Evolutionary conservation across 139 green algal species (phyloP).

Genomic region (Closterium sp.): DNA sequence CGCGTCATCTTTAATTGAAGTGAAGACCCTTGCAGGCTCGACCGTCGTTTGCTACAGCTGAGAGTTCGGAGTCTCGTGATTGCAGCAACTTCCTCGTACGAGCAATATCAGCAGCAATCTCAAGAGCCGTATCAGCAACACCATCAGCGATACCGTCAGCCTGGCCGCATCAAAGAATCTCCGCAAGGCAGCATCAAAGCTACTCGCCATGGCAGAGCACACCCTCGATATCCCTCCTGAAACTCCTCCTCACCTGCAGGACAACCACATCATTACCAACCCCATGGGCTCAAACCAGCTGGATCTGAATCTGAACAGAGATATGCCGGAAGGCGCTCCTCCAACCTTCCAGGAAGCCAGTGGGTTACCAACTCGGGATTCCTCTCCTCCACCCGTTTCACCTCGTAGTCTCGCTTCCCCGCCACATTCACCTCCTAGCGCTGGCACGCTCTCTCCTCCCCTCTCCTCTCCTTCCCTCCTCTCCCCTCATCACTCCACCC

Average conservation of each 20-base stretch:
- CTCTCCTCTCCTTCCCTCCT: neutral
- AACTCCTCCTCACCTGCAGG: neutral
- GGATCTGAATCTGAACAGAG: neutral
- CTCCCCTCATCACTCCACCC: neutral
- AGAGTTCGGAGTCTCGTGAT: neutral
- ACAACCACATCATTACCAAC: neutral
- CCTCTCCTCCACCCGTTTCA: neutral
- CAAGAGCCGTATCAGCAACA: neutral
- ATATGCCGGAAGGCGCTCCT: neutral
- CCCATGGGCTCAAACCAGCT: neutral
- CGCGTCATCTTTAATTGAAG: too few species aligned
- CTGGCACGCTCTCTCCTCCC: too few species aligned
- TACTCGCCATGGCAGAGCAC: neutral
- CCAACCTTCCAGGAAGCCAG: neutral
- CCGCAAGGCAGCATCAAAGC: too few species aligned
- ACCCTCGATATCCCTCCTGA: neutral
- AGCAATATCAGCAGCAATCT: neutral
- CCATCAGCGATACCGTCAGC: neutral
- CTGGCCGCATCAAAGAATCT: too few species aligned
- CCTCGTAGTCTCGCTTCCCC: neutral
- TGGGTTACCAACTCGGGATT: neutral
- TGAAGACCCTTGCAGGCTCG: too few species aligned
- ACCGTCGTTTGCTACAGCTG: neutral
- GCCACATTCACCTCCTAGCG: neutral
- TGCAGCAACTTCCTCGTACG: neutral